Evolutionary conservation across 139 green algal genomes (phyloP), one percentile per base, ranked within the genome.

Genomic region (Closterium sp.): DNA sequence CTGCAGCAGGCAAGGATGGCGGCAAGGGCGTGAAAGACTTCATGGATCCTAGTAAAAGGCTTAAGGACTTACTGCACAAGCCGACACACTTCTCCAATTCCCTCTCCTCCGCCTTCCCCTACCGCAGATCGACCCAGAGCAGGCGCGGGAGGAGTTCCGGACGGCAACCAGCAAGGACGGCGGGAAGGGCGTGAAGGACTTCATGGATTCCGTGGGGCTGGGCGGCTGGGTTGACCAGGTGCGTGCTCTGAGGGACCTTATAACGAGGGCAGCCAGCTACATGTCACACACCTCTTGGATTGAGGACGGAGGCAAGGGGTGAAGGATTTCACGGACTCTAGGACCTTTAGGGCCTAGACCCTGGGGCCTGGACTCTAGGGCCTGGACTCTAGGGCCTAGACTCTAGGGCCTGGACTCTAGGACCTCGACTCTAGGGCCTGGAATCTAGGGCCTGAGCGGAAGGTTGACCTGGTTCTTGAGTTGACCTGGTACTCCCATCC

Each of bases 51-150:
- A n/a, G n/a, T n/a, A n/a, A n/a, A n/a, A n/a, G n/a, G n/a, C n/a
- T n/a, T n/a, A n/a, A n/a, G n/a, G n/a, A n/a, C n/a, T n/a, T n/a
- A n/a, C n/a, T n/a, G n/a, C n/a, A n/a, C n/a, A n/a, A n/a, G n/a
- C n/a, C n/a, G n/a, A n/a, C n/a, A n/a, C n/a, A n/a, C n/a, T n/a
- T n/a, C n/a, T n/a, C n/a, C n/a, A n/a, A n/a, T n/a, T n/a, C n/a
- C n/a, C n/a, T n/a, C n/a, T n/a, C n/a, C n/a, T n/a, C n/a, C n/a
- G n/a, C n/a, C n/a, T n/a, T n/a, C n/a, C n/a, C n/a, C n/a, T n/a
- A n/a, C n/a, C n/a, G n/a, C 88, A 99, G 94, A 97, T 99, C 33
- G 96, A 99, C 91, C 95, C 97, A 2, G 97, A 99, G 86, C 88
- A 96, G 38, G 92, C 92, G 66, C 93, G 93, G 90, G 87, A 95